A percentile compares a stretch with the other conserved stretches of the same genome.
Evolutionary conservation across 208 protist species (phyloP).

Genomic region (Leptomonas seymouri): DNA sequence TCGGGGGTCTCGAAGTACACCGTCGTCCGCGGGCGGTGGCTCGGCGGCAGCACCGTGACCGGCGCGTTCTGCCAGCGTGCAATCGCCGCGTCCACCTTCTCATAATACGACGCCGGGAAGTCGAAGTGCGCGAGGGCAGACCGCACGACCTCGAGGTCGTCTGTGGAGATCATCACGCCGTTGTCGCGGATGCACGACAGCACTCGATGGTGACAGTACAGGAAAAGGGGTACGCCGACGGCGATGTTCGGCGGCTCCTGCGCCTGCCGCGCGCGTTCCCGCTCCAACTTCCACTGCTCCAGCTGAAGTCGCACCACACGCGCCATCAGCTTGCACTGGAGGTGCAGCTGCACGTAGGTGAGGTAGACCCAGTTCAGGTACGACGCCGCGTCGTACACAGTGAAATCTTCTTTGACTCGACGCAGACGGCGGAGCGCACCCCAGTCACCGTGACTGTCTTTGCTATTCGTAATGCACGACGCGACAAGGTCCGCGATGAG

Average conservation of each 20-base stretch:
- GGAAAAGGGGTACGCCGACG: constrained; percentile 74
- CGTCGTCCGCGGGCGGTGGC: constrained; percentile 47
- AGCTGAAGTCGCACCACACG: constrained; percentile 73
- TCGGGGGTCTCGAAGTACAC: constrained; percentile 66
- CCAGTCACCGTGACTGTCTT: constrained; percentile 38
- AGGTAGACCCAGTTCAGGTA: constrained; percentile 83
- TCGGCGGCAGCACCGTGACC: constrained; percentile 41
- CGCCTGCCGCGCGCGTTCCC: constrained; percentile 67
- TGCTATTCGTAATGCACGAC: constrained; percentile 35
- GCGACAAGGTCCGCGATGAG: constrained; percentile 50
- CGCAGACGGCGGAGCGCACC: constrained; percentile 66
- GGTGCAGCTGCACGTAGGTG: constrained; percentile 77
- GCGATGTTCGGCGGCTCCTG: constrained; percentile 59
- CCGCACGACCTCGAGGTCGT: constrained; percentile 77
- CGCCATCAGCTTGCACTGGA: constrained; percentile 73
- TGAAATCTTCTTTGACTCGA: constrained; percentile 48
- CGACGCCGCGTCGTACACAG: constrained; percentile 47
- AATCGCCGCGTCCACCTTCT: constrained; percentile 72
- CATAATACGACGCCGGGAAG: constrained; percentile 76
- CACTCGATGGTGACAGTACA: constrained; percentile 80
- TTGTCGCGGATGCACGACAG: constrained; percentile 71
- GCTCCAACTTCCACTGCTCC: constrained; percentile 78
- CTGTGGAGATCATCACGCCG: constrained; percentile 54
- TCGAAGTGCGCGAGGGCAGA: constrained; percentile 79
- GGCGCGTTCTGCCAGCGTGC: constrained; percentile 63